Conservation (phyloP, 192 early-diverging fungal genomes). For the Powellomyces hirtus region DNA sequence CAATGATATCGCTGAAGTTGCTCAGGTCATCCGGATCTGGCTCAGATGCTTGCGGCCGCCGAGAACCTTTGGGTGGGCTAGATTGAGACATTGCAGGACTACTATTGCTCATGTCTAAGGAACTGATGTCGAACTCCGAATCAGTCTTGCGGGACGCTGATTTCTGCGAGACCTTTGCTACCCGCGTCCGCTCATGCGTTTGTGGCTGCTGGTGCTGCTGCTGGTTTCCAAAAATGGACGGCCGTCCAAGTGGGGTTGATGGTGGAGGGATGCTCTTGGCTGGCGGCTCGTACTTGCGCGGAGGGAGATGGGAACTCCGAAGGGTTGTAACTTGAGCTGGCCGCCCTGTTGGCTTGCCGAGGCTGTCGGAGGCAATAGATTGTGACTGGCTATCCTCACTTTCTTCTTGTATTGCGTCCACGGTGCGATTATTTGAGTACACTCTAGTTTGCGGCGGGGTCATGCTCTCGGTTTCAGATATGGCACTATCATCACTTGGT, state of each 20-base stretch:
- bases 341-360: background rate
- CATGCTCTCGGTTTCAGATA: background rate
- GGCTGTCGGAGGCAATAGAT: background rate
- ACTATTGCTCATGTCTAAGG: background rate
- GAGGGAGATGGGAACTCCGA: too few relatives aligned
- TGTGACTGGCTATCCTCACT: background rate
- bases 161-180: background rate
- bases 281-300: too few relatives aligned
- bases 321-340: too few relatives aligned
- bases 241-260: too few relatives aligned
- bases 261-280: too few relatives aligned
- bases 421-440: background rate
- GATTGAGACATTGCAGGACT: background rate
- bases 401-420: constrained; percentile 2
- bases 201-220: too few relatives aligned
- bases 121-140: constrained; percentile 3
- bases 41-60: background rate
- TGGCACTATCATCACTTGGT: too few relatives aligned
- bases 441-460: background rate
- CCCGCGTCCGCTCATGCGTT: too few relatives aligned
- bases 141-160: background rate
- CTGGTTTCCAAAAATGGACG: too few relatives aligned
- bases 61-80: too few relatives aligned
- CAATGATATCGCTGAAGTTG: background rate
- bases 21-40: background rate